Evolutionary conservation across 345 rosid species (phyloP).

Genomic region (Brassica nigra): DNA sequence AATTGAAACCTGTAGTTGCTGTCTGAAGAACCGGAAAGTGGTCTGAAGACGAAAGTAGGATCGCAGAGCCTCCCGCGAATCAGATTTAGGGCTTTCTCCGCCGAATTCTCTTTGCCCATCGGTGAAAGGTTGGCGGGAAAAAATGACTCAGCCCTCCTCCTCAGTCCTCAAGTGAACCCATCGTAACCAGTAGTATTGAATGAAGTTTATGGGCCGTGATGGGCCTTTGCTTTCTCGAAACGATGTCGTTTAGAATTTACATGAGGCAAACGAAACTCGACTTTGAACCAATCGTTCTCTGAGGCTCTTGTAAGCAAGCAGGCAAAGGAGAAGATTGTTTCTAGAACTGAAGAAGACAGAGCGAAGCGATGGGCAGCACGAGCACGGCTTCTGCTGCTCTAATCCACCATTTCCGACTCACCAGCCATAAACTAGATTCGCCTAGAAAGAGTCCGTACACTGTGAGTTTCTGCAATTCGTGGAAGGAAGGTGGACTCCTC

Average conservation of each 20-base stretch:
- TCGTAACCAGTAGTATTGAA: background rate
- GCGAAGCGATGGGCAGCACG: constrained; percentile 58
- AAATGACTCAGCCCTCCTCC: background rate
- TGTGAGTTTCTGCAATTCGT: constrained; percentile 37
- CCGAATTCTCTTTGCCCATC: constrained; percentile 49
- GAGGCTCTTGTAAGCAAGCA: constrained; percentile 23
- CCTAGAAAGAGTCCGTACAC: constrained; percentile 28
- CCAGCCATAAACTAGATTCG: constrained; percentile 43
- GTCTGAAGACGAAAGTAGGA: constrained; percentile 61
- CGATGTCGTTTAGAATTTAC: background rate
- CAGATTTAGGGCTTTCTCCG: constrained; percentile 53
- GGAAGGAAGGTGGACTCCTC: constrained; percentile 39
- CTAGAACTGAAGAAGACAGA: background rate
- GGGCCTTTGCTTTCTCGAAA: constrained; percentile 9
- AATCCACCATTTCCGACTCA: constrained; percentile 57
- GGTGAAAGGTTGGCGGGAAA: constrained; percentile 28
- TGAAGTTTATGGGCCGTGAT: constrained; percentile 7
- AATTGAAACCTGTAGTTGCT: constrained; percentile 72
- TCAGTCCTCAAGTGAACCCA: background rate
- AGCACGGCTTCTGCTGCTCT: constrained; percentile 59
- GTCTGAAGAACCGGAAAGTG: constrained; percentile 64
- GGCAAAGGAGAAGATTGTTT: background rate
- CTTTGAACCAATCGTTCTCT: constrained; percentile 40
- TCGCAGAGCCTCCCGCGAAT: constrained; percentile 69
- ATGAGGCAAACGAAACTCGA: constrained; percentile 19